Evolutionary conservation across 2,329 filamentous ascomycete genomes (phyloP).

Genomic region (Fusarium lyarnte): DNA sequence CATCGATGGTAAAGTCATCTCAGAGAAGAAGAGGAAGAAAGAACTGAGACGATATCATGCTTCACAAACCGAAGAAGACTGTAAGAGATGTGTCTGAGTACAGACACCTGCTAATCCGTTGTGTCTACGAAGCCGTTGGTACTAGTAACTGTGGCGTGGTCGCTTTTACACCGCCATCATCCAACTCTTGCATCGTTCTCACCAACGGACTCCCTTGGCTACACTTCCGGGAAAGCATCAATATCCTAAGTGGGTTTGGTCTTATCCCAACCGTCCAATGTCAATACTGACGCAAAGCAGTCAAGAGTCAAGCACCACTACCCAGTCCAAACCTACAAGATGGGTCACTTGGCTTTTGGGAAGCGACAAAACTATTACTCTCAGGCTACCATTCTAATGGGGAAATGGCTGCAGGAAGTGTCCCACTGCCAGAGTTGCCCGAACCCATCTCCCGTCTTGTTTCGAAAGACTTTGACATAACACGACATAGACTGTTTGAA

Average conservation of each 20-base stretch:
- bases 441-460: accelerated
- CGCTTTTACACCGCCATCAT: neutral
- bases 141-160: accelerated
- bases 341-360: accelerated
- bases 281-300: accelerated
- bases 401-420: accelerated
- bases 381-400: accelerated
- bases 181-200: accelerated
- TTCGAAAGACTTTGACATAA: accelerated
- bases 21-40: neutral
- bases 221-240: neutral
- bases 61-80: accelerated
- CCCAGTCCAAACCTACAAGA: accelerated
- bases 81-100: accelerated
- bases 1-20: neutral
- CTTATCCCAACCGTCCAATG: accelerated
- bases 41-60: neutral
- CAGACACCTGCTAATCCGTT: neutral
- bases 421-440: accelerated
- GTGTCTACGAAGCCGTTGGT: accelerated
- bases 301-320: neutral
- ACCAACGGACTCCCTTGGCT: neutral
- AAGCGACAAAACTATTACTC: accelerated
- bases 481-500: accelerated
- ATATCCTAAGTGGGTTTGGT: accelerated